Conservation (phyloP, 2,329 filamentous ascomycete genomes). For the Hypoxylon sp. region DNA sequence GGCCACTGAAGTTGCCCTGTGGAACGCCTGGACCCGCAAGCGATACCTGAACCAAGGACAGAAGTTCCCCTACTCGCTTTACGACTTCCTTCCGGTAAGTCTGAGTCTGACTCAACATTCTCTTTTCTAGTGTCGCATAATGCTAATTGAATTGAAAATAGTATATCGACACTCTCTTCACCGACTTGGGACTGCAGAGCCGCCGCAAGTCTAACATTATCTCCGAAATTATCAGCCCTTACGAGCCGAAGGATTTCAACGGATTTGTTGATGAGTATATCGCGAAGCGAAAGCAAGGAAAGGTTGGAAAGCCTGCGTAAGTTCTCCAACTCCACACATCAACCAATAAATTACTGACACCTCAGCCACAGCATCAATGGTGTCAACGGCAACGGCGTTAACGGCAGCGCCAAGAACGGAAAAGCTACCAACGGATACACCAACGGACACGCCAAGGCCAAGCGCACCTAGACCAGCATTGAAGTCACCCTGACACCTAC, state of each 20-base stretch:
- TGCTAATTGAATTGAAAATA: not conserved
- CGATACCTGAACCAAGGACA: slow-evolving; percentile 44
- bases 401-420: too few species aligned
- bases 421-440: too few species aligned
- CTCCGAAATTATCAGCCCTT: not conserved
- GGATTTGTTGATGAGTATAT: not conserved
- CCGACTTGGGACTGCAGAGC: not conserved
- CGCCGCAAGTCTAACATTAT: not conserved
- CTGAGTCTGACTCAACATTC: not conserved
- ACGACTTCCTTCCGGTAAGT: slow-evolving; percentile 46
- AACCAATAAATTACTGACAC: too few species aligned
- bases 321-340: too few species aligned
- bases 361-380: too few species aligned
- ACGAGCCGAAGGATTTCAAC: not conserved
- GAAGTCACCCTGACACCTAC: too few species aligned
- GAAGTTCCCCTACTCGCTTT: slow-evolving; percentile 44
- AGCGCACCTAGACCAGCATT: too few species aligned
- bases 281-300: too few species aligned
- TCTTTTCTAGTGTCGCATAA: not conserved
- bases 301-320: too few species aligned
- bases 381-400: too few species aligned
- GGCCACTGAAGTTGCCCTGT: slow-evolving; percentile 44
- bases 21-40: slow-evolving; percentile 48
- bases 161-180: slow-evolving; percentile 2
- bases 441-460: too few species aligned